These are phyloP conservation scores for Exobasidium rhododendri DNA, from an alignment of 1,284 basidiomycete genomes.

Conservation along the genomic window DNA sequence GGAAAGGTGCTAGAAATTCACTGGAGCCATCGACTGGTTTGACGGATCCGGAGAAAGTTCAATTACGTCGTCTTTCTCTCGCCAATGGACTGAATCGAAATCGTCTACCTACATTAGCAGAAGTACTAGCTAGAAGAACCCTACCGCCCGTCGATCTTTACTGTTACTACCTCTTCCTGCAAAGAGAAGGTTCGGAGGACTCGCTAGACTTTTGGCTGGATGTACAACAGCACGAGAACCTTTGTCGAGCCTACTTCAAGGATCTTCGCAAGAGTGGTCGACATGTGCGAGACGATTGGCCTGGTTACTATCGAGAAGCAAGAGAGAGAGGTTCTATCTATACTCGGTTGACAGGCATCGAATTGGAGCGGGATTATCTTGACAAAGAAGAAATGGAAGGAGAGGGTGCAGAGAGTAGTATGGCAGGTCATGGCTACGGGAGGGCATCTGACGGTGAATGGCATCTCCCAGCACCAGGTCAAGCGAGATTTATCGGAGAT, in stretches of 20 bases:
- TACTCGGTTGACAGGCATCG: conserved; percentile 77
- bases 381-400: conserved; percentile 6
- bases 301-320: conserved; percentile 73
- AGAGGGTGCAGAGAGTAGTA: conserved; percentile 17
- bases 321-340: conserved; percentile 81
- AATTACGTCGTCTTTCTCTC: conserved; percentile 5
- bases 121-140: conserved; percentile 60
- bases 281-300: conserved; percentile 91
- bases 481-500: conserved; percentile 46
- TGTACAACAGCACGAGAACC: conserved; percentile 96
- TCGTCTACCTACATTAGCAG: conserved; percentile 55
- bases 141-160: conserved; percentile 92
- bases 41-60: not conserved
- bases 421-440: conserved; percentile 26
- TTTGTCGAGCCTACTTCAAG: conserved; percentile 97
- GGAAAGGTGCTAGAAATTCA: not conserved
- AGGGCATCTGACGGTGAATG: conserved; percentile 13
- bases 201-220: conserved; percentile 98
- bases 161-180: conserved; percentile 73
- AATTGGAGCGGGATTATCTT: conserved; percentile 19
- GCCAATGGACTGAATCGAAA: conserved; percentile 24
- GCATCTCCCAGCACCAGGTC: conserved; percentile 13
- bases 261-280: conserved; percentile 90
- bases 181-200: conserved; percentile 89
- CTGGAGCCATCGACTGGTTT: not conserved